Evolutionary conservation across 2,329 filamentous ascomycete genomes (phyloP), one percentile per base, ranked within the genome.

Genomic region (Aspergillus brasiliensis): DNA sequence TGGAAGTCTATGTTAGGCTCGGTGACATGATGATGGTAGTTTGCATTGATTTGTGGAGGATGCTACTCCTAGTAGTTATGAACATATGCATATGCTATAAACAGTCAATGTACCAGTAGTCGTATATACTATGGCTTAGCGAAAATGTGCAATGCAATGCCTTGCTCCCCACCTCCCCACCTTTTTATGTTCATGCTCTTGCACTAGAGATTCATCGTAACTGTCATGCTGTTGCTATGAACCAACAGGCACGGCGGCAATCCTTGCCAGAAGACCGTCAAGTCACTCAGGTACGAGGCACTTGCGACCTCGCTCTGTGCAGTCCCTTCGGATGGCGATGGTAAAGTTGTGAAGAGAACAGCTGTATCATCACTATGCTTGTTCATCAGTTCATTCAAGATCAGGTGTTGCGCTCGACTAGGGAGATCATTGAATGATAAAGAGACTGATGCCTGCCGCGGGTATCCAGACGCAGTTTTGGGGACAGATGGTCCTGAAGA

Each of bases 211-310:
- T 79, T 79, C 72, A 79, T 77, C 56, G 77, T 96, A 49, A 96
- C 91, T 15, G 91, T 96, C 89, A 96, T 92, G 69, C 88, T 92
- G 75, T 96, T 96, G 75, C 90, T 92, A 76, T 96, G 84, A 40
- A 96, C 90, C 73, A 96, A 79, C 68, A 96, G 74, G 48, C 87
- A 86, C 1, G 92, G 91, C 27, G 91, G 91, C 62, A 94, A 78
- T 10, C 86, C 89, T 68, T 89, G 85, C 73, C 90, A 94, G 59
- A 96, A 77, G 2, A 95, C 85, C 74, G 95, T 90, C 61, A 94
- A 80, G 74, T 92, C 89, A 52, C 85, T 88, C 51, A 96, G 80
- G 74, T 95, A 96, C 62, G 84, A 84, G 59, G 91, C 78, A 67
- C 90, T 91, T 17, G 89, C 86, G 42, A 81, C 79, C 73, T 91